Evolutionary conservation across 2,329 filamentous ascomycete genomes (phyloP).

Genomic region (Aspergillus caelatus): DNA sequence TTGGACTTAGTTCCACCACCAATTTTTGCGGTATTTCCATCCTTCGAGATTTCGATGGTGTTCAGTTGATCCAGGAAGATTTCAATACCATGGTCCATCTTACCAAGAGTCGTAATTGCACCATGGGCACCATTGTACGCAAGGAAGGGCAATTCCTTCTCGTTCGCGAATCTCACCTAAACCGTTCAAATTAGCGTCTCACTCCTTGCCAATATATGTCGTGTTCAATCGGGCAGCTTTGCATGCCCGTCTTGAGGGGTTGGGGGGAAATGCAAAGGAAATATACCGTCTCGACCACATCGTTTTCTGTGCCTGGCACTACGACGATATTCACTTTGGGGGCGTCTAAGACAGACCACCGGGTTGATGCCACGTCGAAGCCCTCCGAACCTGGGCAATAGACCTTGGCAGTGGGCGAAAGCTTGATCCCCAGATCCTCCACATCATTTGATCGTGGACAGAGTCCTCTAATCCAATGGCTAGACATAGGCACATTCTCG

Average conservation of each 20-base stretch:
- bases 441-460: conserved; percentile 18
- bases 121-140: conserved; percentile 58
- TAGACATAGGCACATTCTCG: background rate
- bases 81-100: conserved; percentile 54
- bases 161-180: conserved; percentile 54
- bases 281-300: conserved; percentile 53
- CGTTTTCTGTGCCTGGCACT: conserved; percentile 51
- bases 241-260: background rate
- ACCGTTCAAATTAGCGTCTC: background rate
- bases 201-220: background rate
- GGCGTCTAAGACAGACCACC: conserved; percentile 51
- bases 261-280: background rate
- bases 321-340: conserved; percentile 53
- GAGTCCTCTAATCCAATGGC: background rate
- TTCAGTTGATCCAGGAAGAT: conserved; percentile 53
- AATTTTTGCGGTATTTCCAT: conserved; percentile 52
- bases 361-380: conserved; percentile 42
- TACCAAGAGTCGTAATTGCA: conserved; percentile 52
- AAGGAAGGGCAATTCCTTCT: conserved; percentile 53
- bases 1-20: conserved; percentile 54
- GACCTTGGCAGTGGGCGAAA: conserved; percentile 46
- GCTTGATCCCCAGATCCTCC: conserved; percentile 22
- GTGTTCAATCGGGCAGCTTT: background rate
- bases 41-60: conserved; percentile 39
- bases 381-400: conserved; percentile 47